Evolutionary conservation across 2,329 filamentous ascomycete species (phyloP).

Genomic region (Pseudopyricularia javanii): DNA sequence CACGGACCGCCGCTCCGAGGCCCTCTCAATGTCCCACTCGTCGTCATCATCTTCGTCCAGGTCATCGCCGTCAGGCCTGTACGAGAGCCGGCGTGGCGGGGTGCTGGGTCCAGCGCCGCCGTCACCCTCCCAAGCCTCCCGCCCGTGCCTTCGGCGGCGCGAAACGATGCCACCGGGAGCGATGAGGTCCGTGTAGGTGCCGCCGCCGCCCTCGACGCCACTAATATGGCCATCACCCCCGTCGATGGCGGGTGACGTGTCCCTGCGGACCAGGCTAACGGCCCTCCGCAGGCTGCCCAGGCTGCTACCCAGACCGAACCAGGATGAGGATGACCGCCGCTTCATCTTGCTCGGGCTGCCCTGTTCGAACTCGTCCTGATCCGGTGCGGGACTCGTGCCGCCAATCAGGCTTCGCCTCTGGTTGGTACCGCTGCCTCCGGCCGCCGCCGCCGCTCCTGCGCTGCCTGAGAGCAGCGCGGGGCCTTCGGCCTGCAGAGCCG

Average conservation of each 20-base stretch:
- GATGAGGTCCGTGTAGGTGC: slow-evolving; percentile 28
- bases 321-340: slow-evolving; percentile 31
- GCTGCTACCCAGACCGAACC: slow-evolving; percentile 29
- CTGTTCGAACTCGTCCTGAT: slow-evolving; percentile 12
- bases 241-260: slow-evolving; percentile 15
- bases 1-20: slow-evolving; percentile 58
- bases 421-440: background rate
- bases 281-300: slow-evolving; percentile 56
- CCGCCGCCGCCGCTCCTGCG: slow-evolving; percentile 1
- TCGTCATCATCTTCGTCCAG: slow-evolving; percentile 23
- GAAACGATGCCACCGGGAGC: slow-evolving; percentile 24
- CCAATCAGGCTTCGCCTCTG: slow-evolving; percentile 1
- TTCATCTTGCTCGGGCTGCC: slow-evolving; percentile 47
- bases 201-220: slow-evolving; percentile 19
- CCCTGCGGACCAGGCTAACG: slow-evolving; percentile 23
- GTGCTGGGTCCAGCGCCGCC: slow-evolving; percentile 14
- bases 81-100: background rate
- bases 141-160: slow-evolving; percentile 37
- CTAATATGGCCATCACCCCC: slow-evolving; percentile 9
- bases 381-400: slow-evolving; percentile 3
- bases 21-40: slow-evolving; percentile 68
- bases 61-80: background rate
- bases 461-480: slow-evolving; percentile 30
- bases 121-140: slow-evolving; percentile 38
- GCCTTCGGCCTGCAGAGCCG: slow-evolving; percentile 38